Percentiles rank a stretch among this genome's conserved stretches.
phyloP scores from a whole-genome alignment of 371 early-diverging fungal genomes.

The Apophysomyces ossiformis region DNA sequence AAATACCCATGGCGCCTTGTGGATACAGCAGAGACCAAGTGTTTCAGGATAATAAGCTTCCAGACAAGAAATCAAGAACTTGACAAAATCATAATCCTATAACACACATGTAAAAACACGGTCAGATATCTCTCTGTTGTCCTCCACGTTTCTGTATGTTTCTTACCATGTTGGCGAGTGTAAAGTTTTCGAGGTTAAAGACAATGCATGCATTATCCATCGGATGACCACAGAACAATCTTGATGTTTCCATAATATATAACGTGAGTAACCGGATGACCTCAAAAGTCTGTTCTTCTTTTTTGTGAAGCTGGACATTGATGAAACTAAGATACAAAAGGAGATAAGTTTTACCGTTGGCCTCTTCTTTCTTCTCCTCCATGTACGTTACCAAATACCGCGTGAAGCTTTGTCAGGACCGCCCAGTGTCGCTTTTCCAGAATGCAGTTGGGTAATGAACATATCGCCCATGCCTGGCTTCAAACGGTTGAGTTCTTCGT shows the following conservation, averaged over 20 bases:
- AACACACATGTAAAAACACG: not conserved
- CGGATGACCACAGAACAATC: slow-evolving; percentile 72
- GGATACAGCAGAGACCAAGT: slow-evolving; percentile 76
- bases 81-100: slow-evolving; percentile 76
- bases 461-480: slow-evolving; percentile 43
- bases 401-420: slow-evolving; percentile 54
- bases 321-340: slow-evolving; percentile 52
- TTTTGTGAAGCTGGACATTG: slow-evolving; percentile 63
- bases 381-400: slow-evolving; percentile 55
- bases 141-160: no score
- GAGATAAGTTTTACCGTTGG: slow-evolving; percentile 3
- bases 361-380: not conserved
- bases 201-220: slow-evolving; percentile 83
- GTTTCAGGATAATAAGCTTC: slow-evolving; percentile 92
- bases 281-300: slow-evolving; percentile 61
- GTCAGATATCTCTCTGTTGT: not conserved
- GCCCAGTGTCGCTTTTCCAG: slow-evolving; percentile 54
- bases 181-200: slow-evolving; percentile 85
- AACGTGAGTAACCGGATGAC: slow-evolving; percentile 68
- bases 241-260: slow-evolving; percentile 84
- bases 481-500: slow-evolving; percentile 42
- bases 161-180: slow-evolving; percentile 75
- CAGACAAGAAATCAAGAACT: slow-evolving; percentile 80
- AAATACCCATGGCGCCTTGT: slow-evolving; percentile 90
- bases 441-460: slow-evolving; percentile 45